phyloP scores from a whole-genome alignment of 768 basidiomycete genomes.

The Lentinus brumalis region DNA sequence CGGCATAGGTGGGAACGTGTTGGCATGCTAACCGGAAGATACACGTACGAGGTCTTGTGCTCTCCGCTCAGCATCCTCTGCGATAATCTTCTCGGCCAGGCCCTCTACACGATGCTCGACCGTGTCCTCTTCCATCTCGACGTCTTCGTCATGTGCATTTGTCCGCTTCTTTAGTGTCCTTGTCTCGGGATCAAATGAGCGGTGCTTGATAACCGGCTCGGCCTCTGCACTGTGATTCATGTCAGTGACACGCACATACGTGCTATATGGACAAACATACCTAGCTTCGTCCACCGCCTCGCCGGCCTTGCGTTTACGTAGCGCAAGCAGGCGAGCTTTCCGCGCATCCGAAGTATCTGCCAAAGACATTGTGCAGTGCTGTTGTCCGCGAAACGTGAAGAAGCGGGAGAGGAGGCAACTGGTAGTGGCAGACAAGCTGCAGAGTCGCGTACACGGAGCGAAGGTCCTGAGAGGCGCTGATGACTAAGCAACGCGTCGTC shows the following conservation, averaged over 20 bases:
- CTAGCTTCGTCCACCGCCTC: conserved; percentile 42
- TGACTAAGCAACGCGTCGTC: not conserved
- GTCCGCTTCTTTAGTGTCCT: conserved; percentile 72
- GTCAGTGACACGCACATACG: not conserved
- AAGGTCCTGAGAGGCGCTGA: not conserved
- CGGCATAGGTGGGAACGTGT: conserved; percentile 6
- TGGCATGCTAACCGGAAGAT: not conserved
- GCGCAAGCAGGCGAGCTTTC: conserved; percentile 77
- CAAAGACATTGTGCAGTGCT: conserved; percentile 52
- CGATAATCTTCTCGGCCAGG: conserved; percentile 80
- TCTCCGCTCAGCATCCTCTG: conserved; percentile 83
- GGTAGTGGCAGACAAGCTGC: not conserved
- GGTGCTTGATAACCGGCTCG: conserved; percentile 59
- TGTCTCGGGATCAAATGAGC: conserved; percentile 92
- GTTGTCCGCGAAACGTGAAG: not conserved
- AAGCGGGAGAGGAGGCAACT: not conserved
- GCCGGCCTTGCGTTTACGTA: conserved; percentile 72
- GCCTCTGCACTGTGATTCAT: conserved; percentile 14
- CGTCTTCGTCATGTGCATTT: conserved; percentile 54
- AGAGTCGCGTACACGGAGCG: conserved; percentile 5
- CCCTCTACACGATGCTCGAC: conserved; percentile 86
- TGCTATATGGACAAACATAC: conserved; percentile 38
- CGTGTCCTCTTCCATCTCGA: conserved; percentile 67
- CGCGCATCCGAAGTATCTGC: conserved; percentile 78
- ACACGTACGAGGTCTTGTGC: conserved; percentile 81